Percentiles rank a stretch among this genome's conserved stretches.
Conservation (phyloP, 139 green algal genomes). For the Closterium sp. region DNA sequence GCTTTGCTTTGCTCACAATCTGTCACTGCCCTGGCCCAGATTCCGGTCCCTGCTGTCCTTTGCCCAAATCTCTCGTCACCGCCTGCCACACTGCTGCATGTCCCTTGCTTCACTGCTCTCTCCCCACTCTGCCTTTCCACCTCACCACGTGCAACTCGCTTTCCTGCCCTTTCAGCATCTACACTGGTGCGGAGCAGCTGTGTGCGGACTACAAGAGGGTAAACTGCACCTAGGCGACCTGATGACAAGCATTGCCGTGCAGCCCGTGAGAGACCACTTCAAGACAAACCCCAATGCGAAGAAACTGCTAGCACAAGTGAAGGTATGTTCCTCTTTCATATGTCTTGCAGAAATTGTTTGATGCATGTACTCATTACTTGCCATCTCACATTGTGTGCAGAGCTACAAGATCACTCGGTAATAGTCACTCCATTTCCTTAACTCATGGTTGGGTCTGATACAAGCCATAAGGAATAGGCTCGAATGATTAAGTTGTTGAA, state of each 20-base stretch:
- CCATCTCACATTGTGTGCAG: background rate
- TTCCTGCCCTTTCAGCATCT: too few relatives aligned
- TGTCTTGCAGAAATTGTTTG: too few relatives aligned
- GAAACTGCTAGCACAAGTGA: constrained; percentile 87
- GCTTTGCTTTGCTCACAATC: background rate
- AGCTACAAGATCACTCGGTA: background rate
- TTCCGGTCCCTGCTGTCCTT: background rate
- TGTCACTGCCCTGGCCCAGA: background rate
- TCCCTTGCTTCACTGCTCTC: background rate
- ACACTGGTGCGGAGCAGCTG: constrained; percentile 64
- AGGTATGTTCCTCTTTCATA: too few relatives aligned
- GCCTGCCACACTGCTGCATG: background rate
- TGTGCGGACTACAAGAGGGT: constrained; percentile 77
- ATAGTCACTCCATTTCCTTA: background rate
- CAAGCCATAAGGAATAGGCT: too few relatives aligned
- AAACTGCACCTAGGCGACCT: constrained; percentile 61
- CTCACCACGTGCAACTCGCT: too few relatives aligned
- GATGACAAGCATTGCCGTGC: constrained; percentile 13
- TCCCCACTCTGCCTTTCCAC: background rate
- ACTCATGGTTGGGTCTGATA: too few relatives aligned
- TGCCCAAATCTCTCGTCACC: background rate
- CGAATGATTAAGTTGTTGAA: too few relatives aligned
- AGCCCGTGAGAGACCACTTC: constrained; percentile 96
- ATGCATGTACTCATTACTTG: too few relatives aligned
- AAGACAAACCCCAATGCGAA: constrained; percentile 84